Evolutionary conservation across 495 filamentous ascomycete genomes (phyloP), one percentile per base, ranked within the genome.

Genomic region (Penicillium silybi): DNA sequence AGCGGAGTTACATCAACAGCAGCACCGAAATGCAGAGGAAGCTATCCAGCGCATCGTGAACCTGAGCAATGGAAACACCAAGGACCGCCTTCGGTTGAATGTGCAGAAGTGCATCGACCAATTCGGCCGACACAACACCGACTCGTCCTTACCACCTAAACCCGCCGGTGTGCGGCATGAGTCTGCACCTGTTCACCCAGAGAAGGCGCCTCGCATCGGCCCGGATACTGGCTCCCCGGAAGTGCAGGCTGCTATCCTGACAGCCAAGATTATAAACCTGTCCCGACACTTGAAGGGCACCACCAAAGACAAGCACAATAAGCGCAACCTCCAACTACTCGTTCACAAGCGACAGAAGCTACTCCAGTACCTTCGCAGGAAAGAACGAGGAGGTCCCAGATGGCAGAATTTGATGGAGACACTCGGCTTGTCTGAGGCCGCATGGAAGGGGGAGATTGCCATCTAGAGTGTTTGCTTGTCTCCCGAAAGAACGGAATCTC

Each of bases 241-340:
- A 70, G 93, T 99, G 41, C 93, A 99, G 76, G 90, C 92, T 56
- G 92, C 90, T n/a, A 93, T 99, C 57, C 70, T 99, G 65, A 99
- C 93, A 8, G 80, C 89, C 42, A 97, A 97, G 77, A 99, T 99
- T 61, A 71, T 88, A 46, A 86, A 88, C 39, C 68, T 97, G 44
- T 83, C 86, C 27, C 74, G 84, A 53, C 76, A 80, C 45, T 62
- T 79, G 19, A 62, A 89, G 46, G 69, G 65, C 4, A 60, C 66
- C 45, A 76, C 75, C 44, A 75, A 84, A 59, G 93, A 99, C 65
- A 97, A 93, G 75, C 81, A 90, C 59, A 97, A 96, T 71, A 96
- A 93, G 79, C 80, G 91, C 56, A 95, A 93, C 75, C 60, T 99
- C 62, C 75, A 88, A 48, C 47, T 91, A 47, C 73, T 99, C 61